Base-by-base conservation (phyloP, 805 yeast genomes). In the Wickerhamomyces sydowiorum region DNA sequence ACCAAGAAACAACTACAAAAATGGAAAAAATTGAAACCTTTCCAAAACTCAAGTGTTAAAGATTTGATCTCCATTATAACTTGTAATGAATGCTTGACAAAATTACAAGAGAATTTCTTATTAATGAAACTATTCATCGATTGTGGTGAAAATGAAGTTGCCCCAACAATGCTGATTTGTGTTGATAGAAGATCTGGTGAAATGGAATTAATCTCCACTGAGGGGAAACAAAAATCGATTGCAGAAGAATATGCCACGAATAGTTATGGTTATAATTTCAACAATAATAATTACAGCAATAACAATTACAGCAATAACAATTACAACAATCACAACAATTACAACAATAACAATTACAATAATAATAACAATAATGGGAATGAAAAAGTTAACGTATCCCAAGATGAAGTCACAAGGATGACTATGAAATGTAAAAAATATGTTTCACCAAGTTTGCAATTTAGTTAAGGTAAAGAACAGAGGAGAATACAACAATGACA, bases 1-100 rank as follows among this genome's bases (percentile, higher is more conserved):
- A 33, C 44, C 15, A 40, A 45, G 15, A 46, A 36, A 29, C 56
- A 55, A 38, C 17, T 54, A 17, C 36, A 47, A 24, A 47, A 44
- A 38, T 56, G 60, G 60, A 45, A 42, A 35, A 7, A 13, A 9
- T 37, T 56, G 7, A 40, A 43, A 12, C 59, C 57, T 8, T 56
- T 56, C 34, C 35, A 41, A 18, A 45, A 46, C 3, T 21, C 48
- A 18, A 8, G 25, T 31, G 18, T 42, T 14, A 27, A 41, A 24
- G 5, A 29, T 23, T 2, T 47, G 38, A 13, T 45, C 19, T 29
- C 27, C 25, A 40, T 18, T 5, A 14, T 49, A 4, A 46, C 50
- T 1, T 56, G 60, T 40, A 40, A 42, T 12, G 29, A 39, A 14
- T 55, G 60, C 33, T 34, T 55, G 5, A 27, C 37, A 5, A 21